Evolutionary conservation across 2,329 filamentous ascomycete genomes (phyloP).

Genomic region (Aspergillus sp.): DNA sequence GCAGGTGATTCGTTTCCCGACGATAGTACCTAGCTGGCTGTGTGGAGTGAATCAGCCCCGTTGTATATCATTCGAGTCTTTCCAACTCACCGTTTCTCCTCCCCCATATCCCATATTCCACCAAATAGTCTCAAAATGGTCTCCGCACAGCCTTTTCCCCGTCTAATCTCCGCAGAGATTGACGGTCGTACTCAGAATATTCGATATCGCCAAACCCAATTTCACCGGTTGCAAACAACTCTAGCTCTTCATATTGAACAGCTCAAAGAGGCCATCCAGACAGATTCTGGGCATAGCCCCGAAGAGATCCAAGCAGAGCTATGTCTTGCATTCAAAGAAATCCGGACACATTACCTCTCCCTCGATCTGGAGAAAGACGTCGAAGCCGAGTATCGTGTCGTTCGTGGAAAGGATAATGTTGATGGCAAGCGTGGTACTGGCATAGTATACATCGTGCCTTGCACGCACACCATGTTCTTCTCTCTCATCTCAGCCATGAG

Average conservation of each 20-base stretch:
- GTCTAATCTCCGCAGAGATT: slow-evolving; percentile 28
- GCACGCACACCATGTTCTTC: slow-evolving; percentile 46
- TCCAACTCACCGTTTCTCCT: not conserved
- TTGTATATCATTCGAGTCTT: not conserved
- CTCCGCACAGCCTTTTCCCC: slow-evolving; percentile 12
- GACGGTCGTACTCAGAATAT: slow-evolving; percentile 37
- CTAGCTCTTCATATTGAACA: slow-evolving; percentile 22
- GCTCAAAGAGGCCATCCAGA: slow-evolving; percentile 27
- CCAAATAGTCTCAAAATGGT: slow-evolving; percentile 5
- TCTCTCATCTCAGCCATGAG: slow-evolving; percentile 41
- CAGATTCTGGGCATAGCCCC: slow-evolving; percentile 22
- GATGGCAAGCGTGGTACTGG: slow-evolving; percentile 12
- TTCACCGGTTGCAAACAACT: slow-evolving; percentile 30
- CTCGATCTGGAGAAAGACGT: slow-evolving; percentile 13
- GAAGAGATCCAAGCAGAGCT: slow-evolving; percentile 30
- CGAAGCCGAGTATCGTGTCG: slow-evolving; percentile 19
- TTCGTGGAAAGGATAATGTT: slow-evolving; percentile 14
- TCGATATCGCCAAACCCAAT: slow-evolving; percentile 35
- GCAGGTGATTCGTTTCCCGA: too few species aligned
- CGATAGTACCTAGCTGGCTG: too few species aligned
- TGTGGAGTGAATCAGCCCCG: too few species aligned
- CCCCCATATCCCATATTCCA: not conserved
- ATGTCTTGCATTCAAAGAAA: slow-evolving; percentile 19
- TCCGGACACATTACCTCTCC: slow-evolving; percentile 20
- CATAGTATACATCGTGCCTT: slow-evolving; percentile 45